Conservation (phyloP, 129 eudicot species). For the Helichrysum umbraculigerum region DNA sequence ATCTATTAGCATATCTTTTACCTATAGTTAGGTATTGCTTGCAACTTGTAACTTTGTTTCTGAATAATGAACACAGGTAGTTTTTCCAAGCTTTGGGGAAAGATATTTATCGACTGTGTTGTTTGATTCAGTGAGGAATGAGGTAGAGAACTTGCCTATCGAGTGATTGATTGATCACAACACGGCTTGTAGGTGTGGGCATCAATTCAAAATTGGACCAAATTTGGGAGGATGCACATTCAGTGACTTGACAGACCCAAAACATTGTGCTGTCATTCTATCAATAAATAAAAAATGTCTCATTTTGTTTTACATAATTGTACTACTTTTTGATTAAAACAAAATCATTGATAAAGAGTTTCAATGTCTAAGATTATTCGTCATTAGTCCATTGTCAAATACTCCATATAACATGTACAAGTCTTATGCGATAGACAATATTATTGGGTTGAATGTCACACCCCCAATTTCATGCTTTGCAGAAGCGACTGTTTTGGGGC, state of each 20-base stretch:
- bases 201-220: background rate
- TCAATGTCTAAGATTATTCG: no score
- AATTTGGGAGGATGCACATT: background rate
- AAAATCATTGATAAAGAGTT: background rate
- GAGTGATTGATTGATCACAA: conserved; percentile 30
- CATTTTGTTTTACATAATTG: background rate
- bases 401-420: background rate
- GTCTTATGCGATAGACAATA: background rate
- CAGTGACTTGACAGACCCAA: background rate
- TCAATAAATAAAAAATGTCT: background rate
- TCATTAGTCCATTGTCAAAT: no score
- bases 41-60: background rate
- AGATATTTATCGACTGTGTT: conserved; percentile 60
- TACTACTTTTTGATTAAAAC: background rate
- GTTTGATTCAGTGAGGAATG: conserved; percentile 57
- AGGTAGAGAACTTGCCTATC: conserved; percentile 46
- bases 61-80: conserved; percentile 28
- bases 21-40: background rate
- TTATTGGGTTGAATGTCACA: background rate
- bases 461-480: no score
- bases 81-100: conserved; percentile 72
- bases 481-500: no score
- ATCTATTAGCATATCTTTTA: background rate
- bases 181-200: background rate
- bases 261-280: background rate